Evolutionary conservation across 2,329 filamentous ascomycete species (phyloP).

Genomic region (Pseudocercospora macadamiae): DNA sequence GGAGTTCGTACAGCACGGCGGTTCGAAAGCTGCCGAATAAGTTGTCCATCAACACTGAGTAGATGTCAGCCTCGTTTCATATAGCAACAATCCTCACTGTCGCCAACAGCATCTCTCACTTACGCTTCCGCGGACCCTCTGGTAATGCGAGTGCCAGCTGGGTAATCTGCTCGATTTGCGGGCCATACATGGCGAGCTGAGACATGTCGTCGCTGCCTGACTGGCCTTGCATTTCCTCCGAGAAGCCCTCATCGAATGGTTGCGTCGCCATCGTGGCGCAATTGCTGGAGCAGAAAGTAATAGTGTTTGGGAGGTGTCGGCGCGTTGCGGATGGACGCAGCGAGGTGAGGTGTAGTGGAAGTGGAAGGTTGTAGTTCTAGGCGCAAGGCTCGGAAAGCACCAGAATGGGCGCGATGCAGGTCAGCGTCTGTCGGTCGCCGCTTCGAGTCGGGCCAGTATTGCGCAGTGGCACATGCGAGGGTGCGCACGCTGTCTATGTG

Average conservation of each 20-base stretch:
- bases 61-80: not conserved
- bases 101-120: not conserved
- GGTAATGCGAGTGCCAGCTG: not conserved
- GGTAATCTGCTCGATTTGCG: conserved; percentile 6
- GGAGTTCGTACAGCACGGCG: conserved; percentile 16
- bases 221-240: conserved; percentile 65
- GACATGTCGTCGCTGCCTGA: conserved; percentile 42
- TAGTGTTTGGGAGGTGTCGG: not conserved
- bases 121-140: not conserved
- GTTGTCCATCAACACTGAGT: conserved; percentile 11
- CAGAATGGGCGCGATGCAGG: not conserved
- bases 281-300: not conserved
- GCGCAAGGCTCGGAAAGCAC: not conserved
- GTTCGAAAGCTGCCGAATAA: conserved; percentile 26
- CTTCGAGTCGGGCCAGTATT: not conserved
- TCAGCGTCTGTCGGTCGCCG: not conserved
- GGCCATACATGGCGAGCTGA: not conserved
- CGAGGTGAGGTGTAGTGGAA: too few relatives aligned
- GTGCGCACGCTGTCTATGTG: not conserved
- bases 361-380: too few relatives aligned
- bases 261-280: conserved; percentile 14
- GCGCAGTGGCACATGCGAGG: not conserved
- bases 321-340: not conserved
- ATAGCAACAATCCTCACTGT: too few relatives aligned
- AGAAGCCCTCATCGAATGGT: conserved; percentile 80